These are phyloP conservation scores for Globisporangium paddicum DNA, from an alignment of 352 stramenopile species.

Conservation along the genomic window DNA sequence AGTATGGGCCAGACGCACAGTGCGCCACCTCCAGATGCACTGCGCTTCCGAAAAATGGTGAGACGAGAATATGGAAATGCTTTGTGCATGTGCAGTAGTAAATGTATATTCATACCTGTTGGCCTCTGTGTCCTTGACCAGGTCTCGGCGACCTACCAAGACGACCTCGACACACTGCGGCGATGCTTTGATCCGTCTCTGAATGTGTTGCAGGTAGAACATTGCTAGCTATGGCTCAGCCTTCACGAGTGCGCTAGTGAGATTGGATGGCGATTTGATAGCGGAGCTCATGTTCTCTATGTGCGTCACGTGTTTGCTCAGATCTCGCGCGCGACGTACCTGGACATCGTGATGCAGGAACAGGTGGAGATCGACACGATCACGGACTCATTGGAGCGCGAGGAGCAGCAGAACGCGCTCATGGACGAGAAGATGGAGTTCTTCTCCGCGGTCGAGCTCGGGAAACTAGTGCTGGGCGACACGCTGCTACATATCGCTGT, in stretches of 20 bases:
- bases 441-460: conserved; percentile 52
- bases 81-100: conserved; percentile 6
- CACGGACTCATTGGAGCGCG: conserved; percentile 56
- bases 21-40: conserved; percentile 39
- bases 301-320: conserved; percentile 6
- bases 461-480: conserved; percentile 56
- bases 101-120: neutral
- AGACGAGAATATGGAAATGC: neutral
- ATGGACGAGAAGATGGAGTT: conserved; percentile 80
- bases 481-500: conserved; percentile 72
- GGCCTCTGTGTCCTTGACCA: conserved; percentile 6
- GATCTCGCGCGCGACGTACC: conserved; percentile 71
- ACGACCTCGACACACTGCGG: conserved; percentile 37
- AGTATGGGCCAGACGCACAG: conserved; percentile 58
- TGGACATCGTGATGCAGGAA: conserved; percentile 69
- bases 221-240: neutral
- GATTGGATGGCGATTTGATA: neutral
- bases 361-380: conserved; percentile 47
- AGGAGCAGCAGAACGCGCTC: conserved; percentile 35
- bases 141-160: conserved; percentile 44
- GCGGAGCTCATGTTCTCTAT: neutral
- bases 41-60: conserved; percentile 57
- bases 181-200: conserved; percentile 37
- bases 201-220: conserved; percentile 40
- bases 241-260: too few relatives aligned